Conservation (phyloP, 257 asterid genomes). For the Craterostigma plantagineum region DNA sequence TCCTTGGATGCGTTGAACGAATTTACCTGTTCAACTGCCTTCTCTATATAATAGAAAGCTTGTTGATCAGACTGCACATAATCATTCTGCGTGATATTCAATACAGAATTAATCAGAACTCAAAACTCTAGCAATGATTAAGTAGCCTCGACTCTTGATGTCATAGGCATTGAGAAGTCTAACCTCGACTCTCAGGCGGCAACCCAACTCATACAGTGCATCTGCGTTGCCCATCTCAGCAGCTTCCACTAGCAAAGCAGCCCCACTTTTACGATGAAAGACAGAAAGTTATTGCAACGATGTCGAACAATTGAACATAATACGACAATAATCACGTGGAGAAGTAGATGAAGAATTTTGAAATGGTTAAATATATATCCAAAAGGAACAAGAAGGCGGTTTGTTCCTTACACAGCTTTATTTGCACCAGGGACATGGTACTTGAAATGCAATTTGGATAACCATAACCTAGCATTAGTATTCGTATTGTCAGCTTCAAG, state of each 20-base stretch:
- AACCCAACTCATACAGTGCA: slow-evolving; percentile 75
- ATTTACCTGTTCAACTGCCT: slow-evolving; percentile 82
- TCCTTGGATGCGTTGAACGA: slow-evolving; percentile 1
- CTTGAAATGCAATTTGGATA: slow-evolving; percentile 68
- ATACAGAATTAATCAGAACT: too few species aligned
- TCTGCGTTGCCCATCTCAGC: slow-evolving; percentile 98
- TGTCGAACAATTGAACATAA: background rate
- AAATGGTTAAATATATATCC: slow-evolving; percentile 5
- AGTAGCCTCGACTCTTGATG: too few species aligned
- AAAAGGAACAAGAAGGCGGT: slow-evolving; percentile 5
- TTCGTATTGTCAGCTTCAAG: slow-evolving; percentile 85
- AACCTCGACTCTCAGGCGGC: slow-evolving; percentile 76
- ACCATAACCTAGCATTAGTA: slow-evolving; percentile 88
- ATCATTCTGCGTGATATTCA: slow-evolving; percentile 39
- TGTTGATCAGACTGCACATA: slow-evolving; percentile 78
- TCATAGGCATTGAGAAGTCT: slow-evolving; percentile 12
- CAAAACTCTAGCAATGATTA: slow-evolving; percentile 1
- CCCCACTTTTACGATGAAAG: slow-evolving; percentile 44
- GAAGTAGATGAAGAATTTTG: too few species aligned
- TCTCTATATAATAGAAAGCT: slow-evolving; percentile 69
- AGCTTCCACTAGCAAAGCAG: slow-evolving; percentile 95
- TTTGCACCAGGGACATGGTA: slow-evolving; percentile 89
- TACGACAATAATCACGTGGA: background rate
- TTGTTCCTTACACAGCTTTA: slow-evolving; percentile 52
- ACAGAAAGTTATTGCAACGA: slow-evolving; percentile 8